Conservation (phyloP, 2,329 filamentous ascomycete genomes). For the Fusarium algeriense region DNA sequence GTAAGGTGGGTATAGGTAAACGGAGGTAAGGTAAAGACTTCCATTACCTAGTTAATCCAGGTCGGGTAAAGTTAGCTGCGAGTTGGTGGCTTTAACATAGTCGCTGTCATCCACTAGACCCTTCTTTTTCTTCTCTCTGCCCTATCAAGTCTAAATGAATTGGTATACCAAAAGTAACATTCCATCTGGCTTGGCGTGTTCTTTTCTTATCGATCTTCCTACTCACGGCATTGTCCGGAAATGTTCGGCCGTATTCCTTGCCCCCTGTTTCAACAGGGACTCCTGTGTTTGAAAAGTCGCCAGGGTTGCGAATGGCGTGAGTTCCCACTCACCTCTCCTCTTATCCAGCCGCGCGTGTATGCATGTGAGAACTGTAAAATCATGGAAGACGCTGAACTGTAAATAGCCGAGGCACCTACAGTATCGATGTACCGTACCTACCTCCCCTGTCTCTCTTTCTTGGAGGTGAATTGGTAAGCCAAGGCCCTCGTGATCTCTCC, state of each 20-base stretch:
- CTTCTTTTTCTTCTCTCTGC: neutral
- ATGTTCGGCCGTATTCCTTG: neutral
- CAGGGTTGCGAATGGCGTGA: slow-evolving; percentile 26
- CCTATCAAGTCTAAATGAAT: neutral
- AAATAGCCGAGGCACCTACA: slow-evolving; percentile 13
- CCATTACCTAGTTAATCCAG: too few species aligned
- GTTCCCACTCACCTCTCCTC: slow-evolving; percentile 1
- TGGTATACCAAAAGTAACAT: neutral
- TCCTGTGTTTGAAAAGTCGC: slow-evolving; percentile 30
- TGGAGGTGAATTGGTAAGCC: neutral
- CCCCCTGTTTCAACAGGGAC: slow-evolving; percentile 19
- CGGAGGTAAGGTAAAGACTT: too few species aligned
- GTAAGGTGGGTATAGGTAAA: too few species aligned
- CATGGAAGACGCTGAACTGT: slow-evolving; percentile 6
- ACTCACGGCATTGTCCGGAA: neutral
- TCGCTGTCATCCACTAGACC: neutral
- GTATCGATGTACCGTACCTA: neutral
- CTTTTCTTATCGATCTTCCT: neutral
- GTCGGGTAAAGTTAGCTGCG: neutral
- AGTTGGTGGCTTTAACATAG: neutral
- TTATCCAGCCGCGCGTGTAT: slow-evolving; percentile 40
- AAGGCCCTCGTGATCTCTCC: neutral
- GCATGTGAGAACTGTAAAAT: slow-evolving; percentile 35
- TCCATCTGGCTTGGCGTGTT: neutral
- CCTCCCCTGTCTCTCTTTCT: neutral